Percentiles rank a stretch among this genome's conserved stretches.
Conservation (phyloP, 805 yeast genomes). For the Maudiozyma bulderi region DNA sequence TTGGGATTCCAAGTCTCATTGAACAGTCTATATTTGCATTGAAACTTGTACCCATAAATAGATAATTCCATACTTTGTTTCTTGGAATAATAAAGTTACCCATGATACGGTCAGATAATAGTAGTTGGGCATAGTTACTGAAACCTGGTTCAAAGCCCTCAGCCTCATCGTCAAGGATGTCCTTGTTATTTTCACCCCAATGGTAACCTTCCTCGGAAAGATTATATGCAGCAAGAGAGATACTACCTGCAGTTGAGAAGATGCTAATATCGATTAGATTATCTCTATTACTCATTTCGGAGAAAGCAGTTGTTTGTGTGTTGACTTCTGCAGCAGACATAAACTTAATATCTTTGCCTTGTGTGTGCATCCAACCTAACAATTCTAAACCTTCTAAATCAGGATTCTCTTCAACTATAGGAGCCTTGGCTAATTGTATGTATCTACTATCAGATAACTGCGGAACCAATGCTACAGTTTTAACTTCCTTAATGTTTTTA, state of each 20-base stretch:
- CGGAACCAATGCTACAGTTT: conserved; percentile 69
- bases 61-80: conserved; percentile 79
- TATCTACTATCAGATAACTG: conserved; percentile 69
- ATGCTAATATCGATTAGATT: conserved; percentile 52
- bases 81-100: conserved; percentile 86
- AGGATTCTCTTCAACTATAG: conserved; percentile 20
- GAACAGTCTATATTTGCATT: conserved; percentile 48
- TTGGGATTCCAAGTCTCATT: conserved; percentile 68
- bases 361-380: conserved; percentile 93
- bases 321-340: conserved; percentile 67
- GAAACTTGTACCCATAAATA: conserved; percentile 83
- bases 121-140: conserved; percentile 54
- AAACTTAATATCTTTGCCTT: conserved; percentile 50
- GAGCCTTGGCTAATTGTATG: conserved; percentile 47
- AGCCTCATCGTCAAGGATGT: conserved; percentile 45
- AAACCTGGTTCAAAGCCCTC: conserved; percentile 56
- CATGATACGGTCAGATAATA: conserved; percentile 61
- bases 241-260: conserved; percentile 73
- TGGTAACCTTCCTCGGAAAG: conserved; percentile 54
- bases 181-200: conserved; percentile 69
- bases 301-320: conserved; percentile 37
- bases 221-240: conserved; percentile 59
- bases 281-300: conserved; percentile 26
- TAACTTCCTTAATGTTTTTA: conserved; percentile 65
- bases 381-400: conserved; percentile 55